Evolutionary conservation across 1,284 basidiomycete species (phyloP).

Genomic region (Ceratobasidium theobromae): DNA sequence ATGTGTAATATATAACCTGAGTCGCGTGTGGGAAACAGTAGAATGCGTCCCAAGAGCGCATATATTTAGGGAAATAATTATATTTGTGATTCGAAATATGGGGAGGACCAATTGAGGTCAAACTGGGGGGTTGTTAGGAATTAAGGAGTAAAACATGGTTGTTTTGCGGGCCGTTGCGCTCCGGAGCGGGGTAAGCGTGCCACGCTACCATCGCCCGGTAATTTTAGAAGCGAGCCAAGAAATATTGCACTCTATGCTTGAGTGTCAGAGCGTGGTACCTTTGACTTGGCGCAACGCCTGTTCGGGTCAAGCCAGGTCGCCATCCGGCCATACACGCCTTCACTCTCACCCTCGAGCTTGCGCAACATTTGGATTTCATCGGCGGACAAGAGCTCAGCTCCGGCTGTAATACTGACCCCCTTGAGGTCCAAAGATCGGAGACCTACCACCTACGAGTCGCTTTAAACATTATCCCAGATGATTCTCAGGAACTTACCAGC

Average conservation of each 20-base stretch:
- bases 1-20: not conserved
- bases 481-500: not conserved
- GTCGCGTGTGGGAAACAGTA: not conserved
- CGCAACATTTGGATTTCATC: constrained; percentile 24
- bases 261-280: too few species aligned
- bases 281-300: constrained; percentile 12
- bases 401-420: not conserved
- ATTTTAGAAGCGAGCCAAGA: not conserved
- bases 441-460: not conserved
- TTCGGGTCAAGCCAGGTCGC: constrained; percentile 25
- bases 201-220: not conserved
- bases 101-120: too few species aligned
- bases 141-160: not conserved
- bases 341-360: constrained; percentile 12
- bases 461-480: not conserved
- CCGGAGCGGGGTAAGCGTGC: not conserved
- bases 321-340: constrained; percentile 22
- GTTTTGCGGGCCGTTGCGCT: not conserved
- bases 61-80: not conserved
- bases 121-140: not conserved
- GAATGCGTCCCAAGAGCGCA: not conserved
- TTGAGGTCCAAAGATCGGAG: constrained; percentile 16
- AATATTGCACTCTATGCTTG: too few species aligned
- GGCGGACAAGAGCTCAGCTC: not conserved
- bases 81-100: not conserved